These are phyloP conservation scores for Aspergillus flavus DNA, from an alignment of 2,329 filamentous ascomycete species.

Conservation along the genomic window DNA sequence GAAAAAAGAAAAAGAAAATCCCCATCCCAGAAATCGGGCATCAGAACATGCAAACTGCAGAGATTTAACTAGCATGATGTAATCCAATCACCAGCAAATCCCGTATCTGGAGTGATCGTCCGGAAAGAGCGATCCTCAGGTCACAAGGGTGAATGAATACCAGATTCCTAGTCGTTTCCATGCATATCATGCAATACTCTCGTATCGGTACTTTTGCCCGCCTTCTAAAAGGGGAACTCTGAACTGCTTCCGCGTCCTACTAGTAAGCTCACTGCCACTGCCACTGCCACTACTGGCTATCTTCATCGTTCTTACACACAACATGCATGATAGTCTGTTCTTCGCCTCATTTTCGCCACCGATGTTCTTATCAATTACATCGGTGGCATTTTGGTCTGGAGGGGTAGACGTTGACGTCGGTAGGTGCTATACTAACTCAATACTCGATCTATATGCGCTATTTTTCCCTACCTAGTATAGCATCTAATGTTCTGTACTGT, in stretches of 20 bases:
- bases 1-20: not conserved
- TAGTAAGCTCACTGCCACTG: not conserved
- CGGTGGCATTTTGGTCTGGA: no score
- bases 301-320: not conserved
- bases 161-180: not conserved
- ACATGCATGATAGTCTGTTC: no score
- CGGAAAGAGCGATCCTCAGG: not conserved
- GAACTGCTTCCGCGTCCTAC: not conserved
- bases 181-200: not conserved
- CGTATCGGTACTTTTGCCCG: not conserved
- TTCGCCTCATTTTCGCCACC: not conserved
- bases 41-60: not conserved
- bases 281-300: not conserved
- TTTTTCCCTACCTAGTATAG: no score
- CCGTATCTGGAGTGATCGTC: constrained; percentile 9
- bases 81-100: not conserved
- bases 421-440: no score
- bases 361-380: not conserved
- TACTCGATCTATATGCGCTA: no score
- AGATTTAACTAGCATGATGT: not conserved
- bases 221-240: not conserved
- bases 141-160: not conserved
- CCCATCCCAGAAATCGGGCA: not conserved
- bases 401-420: no score
- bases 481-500: no score